Base-by-base conservation (phyloP, 192 early-diverging fungal genomes). In the Backusella liffmaniae region DNA sequence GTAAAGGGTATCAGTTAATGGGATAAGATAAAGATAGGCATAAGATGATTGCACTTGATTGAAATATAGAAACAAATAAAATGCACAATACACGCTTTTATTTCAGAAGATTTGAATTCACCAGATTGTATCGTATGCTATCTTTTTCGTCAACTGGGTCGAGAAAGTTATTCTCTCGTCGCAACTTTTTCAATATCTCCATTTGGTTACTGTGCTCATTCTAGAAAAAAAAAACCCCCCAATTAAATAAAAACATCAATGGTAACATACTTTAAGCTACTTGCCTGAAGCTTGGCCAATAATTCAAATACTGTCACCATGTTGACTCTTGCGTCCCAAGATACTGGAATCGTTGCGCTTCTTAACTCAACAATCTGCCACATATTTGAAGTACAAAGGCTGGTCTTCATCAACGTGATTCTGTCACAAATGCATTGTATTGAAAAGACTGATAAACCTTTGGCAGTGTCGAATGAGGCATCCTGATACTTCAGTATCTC, bases 91-190 rank as follows among this genome's bases (percentile, higher is more conserved):
- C 66, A 37, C 66, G n/a, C 66, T 37, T 67, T 67, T 67, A 67
- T 67, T 67, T n/a, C 34, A 67, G 66, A 67, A 67, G 66, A 67
- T 37, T 67, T 36, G 66, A 67, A 67, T 67, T 39, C 66, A 67
- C 34, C 66, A 67, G n/a, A 5, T 68, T 68, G 67, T 68, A 68
- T 68, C 67, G 18, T 39, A 68, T n/a, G 26, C 67, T 68, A 1
- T 68, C 67, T 68, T 68, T 68, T 68, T 68, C 67, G 35, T 68
- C 35, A 68, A 68, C 67, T 39, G 67, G 18, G 35, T 68, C 67
- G 35, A 68, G 35, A 68, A 68, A 68, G 7, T 39, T 68, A 36
- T 68, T 68, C n/a, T 68, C 67, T 39, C 67, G 67, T 39, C 67
- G 67, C 67, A 68, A 68, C 35, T 68, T 68, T 39, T 39, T 68